These are phyloP conservation scores for Bipolaris oryzae DNA, from an alignment of 2,329 filamentous ascomycete genomes.

Conservation along the genomic window DNA sequence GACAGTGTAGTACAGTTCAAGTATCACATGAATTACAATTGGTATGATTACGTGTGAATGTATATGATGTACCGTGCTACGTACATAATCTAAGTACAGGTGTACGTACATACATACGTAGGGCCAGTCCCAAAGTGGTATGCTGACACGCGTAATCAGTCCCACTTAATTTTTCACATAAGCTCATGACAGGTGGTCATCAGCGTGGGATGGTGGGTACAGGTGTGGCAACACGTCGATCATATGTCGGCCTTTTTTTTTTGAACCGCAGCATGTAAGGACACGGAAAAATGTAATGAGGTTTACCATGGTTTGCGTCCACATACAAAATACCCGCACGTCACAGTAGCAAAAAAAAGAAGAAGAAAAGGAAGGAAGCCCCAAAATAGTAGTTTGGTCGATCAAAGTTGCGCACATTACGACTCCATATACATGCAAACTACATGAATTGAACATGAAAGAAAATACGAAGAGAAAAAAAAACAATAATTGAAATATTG, in stretches of 20 bases:
- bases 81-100: no score
- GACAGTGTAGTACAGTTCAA: neutral
- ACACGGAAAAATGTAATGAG: no score
- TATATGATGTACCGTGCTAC: no score
- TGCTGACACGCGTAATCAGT: constrained; percentile 1
- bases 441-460: no score
- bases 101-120: neutral
- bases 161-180: neutral
- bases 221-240: neutral
- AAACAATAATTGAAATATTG: neutral
- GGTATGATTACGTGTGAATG: neutral
- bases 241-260: neutral
- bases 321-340: no score
- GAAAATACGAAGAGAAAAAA: neutral
- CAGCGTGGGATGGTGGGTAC: neutral
- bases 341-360: no score
- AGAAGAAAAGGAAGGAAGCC: no score
- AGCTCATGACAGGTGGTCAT: neutral
- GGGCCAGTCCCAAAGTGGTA: neutral
- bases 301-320: no score
- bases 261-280: no score
- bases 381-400: no score
- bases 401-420: no score
- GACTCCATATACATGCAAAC: no score
- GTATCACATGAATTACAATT: constrained; percentile 4